Base-by-base conservation (phyloP, 768 basidiomycete genomes). In the Tylopilus sp. region DNA sequence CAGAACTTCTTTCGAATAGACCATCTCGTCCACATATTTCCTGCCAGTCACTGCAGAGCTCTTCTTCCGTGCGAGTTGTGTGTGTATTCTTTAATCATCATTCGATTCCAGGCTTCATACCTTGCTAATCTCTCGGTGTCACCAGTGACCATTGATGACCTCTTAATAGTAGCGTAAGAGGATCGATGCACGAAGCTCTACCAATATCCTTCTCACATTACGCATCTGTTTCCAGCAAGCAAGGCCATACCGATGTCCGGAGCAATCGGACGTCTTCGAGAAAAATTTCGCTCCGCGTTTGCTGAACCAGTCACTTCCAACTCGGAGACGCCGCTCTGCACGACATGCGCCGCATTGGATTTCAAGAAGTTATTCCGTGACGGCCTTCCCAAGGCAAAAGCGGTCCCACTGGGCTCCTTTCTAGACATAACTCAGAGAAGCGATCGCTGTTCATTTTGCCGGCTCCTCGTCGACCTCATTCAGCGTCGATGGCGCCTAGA, bases 401-500 rank as follows among this genome's bases (percentile, higher is more conserved):
- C 4, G 48, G 5, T 48, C 3, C 25, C 47, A 11, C 45, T 64
- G 0, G 63, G 59, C 21, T 24, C 22, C 6, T 26, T 64, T 30
- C 11, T 17, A 6, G 52, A 58, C 16, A 56, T 64, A 2, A 24
- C 28, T 4, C 3, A 33, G 9, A 64, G 59, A 40, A 21, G 26
- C 0, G 48, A 36, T 21, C 28, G 33, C 8, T 64, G 63, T 34
- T 38, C 45, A 14, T 62, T 64, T 24, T 64, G 63, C 29, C 50
- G 50, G 16, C 54, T 64, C 21, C 17, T 59, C 19, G 25, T 50
- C 2, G 37, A 33, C 5, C 50, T 46, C 30, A 26, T 64, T 24
- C 54, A 38, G 19, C 52, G 48, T 46, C 31, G 45, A n/a, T 64
- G 63, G 63, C 52, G 30, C 40, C 56, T 64, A 2, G 54, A 56